phyloP scores from a whole-genome alignment of 1,284 basidiomycete species.

The Sporisorium reilianum region DNA sequence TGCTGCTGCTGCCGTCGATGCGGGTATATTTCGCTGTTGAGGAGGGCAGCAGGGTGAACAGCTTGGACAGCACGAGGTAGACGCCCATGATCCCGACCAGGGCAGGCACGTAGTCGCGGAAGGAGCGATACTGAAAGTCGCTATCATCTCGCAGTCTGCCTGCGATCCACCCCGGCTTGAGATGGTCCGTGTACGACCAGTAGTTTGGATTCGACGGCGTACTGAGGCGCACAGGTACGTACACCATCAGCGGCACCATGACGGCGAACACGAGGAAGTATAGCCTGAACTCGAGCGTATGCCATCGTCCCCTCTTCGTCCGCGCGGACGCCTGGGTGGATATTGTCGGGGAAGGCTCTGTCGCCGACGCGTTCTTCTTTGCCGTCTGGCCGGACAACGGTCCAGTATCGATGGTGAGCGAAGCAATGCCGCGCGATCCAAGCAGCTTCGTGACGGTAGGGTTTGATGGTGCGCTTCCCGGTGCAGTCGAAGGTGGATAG shows the following conservation, averaged over 20 bases:
- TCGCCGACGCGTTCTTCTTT: not conserved
- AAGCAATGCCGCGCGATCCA: conserved; percentile 37
- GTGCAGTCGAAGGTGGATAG: conserved; percentile 20
- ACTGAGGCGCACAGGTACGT: conserved; percentile 83
- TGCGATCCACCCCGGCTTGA: conserved; percentile 75
- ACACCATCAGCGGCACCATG: conserved; percentile 82
- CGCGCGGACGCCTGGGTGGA: not conserved
- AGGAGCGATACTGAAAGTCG: conserved; percentile 70
- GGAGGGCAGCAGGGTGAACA: conserved; percentile 46
- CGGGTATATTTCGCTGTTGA: conserved; percentile 19
- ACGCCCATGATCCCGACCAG: conserved; percentile 59
- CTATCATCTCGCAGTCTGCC: conserved; percentile 70
- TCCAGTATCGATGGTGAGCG: conserved; percentile 49
- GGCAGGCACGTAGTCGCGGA: conserved; percentile 67
- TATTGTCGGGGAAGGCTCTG: conserved; percentile 5
- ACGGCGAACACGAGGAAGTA: conserved; percentile 79
- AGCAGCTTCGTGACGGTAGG: conserved; percentile 22
- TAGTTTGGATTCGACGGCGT: conserved; percentile 81
- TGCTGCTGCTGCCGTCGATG: conserved; percentile 5
- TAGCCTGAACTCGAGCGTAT: conserved; percentile 82
- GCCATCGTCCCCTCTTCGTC: conserved; percentile 75
- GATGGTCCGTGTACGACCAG: conserved; percentile 74
- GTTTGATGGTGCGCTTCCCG: conserved; percentile 6
- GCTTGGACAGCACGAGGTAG: conserved; percentile 63
- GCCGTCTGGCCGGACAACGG: conserved; percentile 17